Conservation (phyloP, 768 basidiomycete species). For the Lyophyllum atratum region DNA sequence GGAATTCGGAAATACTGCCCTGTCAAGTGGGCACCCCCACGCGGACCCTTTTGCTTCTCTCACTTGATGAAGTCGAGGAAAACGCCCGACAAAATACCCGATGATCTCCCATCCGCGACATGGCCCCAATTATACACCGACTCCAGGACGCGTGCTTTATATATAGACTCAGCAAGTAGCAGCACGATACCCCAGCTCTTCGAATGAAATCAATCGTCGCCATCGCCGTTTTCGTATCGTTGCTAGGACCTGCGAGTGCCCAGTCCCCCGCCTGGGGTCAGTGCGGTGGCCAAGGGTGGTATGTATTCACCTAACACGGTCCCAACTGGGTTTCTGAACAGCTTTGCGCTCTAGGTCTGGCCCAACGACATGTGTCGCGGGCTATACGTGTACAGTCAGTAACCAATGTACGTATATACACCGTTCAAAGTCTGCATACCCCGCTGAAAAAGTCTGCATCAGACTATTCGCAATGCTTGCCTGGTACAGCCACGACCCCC, state of each 20-base stretch:
- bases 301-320: neutral
- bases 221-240: slow-evolving; percentile 9
- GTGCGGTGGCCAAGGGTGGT: slow-evolving; percentile 46
- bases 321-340: neutral
- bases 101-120: slow-evolving; percentile 10
- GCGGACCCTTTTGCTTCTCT: neutral
- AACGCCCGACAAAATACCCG: slow-evolving; percentile 8
- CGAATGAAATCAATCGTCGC: slow-evolving; percentile 17
- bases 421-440: neutral
- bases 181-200: neutral
- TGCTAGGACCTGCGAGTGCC: slow-evolving; percentile 25
- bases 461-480: slow-evolving; percentile 60
- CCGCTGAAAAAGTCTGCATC: neutral
- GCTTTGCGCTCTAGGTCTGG: slow-evolving; percentile 34
- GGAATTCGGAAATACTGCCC: slow-evolving; percentile 1
- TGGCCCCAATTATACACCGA: slow-evolving; percentile 7
- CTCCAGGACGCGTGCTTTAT: neutral
- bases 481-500: slow-evolving; percentile 36
- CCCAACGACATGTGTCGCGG: slow-evolving; percentile 42
- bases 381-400: slow-evolving; percentile 41
- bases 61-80: neutral
- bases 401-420: slow-evolving; percentile 38
- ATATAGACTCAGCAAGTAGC: neutral
- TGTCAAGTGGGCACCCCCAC: neutral
- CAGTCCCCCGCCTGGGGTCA: slow-evolving; percentile 44